Conservation (phyloP, 768 basidiomycete species). For the Calocybe gangraenosa region DNA sequence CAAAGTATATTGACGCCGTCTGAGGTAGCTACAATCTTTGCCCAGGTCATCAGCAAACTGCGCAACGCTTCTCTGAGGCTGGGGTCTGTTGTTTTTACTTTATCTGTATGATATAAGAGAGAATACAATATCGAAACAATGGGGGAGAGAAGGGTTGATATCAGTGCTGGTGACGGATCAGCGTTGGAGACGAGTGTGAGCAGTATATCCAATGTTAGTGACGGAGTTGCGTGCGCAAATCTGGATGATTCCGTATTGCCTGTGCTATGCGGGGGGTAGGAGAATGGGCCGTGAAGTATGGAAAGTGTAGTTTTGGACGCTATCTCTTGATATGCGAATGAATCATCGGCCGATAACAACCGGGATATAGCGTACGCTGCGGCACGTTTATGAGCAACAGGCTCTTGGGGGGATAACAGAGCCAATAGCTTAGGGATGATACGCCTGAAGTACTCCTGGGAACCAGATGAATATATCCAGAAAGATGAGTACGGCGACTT, state of each 20-base stretch:
- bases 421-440: conserved; percentile 54
- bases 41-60: conserved; percentile 72
- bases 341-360: conserved; percentile 42
- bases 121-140: conserved; percentile 66
- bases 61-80: conserved; percentile 52
- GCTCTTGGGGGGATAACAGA: conserved; percentile 39
- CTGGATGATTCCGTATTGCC: background rate
- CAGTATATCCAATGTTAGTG: conserved; percentile 45
- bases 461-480: conserved; percentile 4
- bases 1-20: conserved; percentile 57
- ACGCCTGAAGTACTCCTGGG: conserved; percentile 57
- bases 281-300: conserved; percentile 52
- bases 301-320: conserved; percentile 37
- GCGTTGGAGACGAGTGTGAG: conserved; percentile 63
- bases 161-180: conserved; percentile 71
- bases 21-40: conserved; percentile 48
- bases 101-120: conserved; percentile 51
- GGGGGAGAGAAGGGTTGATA: conserved; percentile 62
- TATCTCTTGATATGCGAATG: conserved; percentile 21
- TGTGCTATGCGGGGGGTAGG: conserved; percentile 12
- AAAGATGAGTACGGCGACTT: conserved; percentile 17
- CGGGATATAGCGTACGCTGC: conserved; percentile 68
- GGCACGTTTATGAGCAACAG: conserved; percentile 49
- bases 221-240: conserved; percentile 22
- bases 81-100: conserved; percentile 60